Conservation (phyloP, 768 basidiomycete species). For the Leccinum ochraceum region DNA sequence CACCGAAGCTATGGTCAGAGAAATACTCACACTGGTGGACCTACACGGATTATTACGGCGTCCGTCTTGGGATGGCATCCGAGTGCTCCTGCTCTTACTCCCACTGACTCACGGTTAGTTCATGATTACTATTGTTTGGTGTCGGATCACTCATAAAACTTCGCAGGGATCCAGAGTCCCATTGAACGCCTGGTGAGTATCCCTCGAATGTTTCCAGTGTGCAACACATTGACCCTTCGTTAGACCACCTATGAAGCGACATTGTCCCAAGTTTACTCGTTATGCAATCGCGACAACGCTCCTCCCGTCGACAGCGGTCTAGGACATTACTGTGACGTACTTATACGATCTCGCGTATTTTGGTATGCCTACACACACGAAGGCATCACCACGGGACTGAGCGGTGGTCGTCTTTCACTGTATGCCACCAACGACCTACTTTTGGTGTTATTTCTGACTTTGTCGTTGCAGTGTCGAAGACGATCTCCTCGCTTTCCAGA, state of each 20-base stretch:
- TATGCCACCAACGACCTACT: slow-evolving; percentile 38
- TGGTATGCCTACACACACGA: slow-evolving; percentile 91
- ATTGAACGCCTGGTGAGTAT: slow-evolving; percentile 27
- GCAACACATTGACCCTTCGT: slow-evolving; percentile 11
- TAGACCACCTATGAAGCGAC: slow-evolving; percentile 79
- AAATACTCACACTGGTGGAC: slow-evolving; percentile 81
- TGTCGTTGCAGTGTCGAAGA: slow-evolving; percentile 58
- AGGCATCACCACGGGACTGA: slow-evolving; percentile 76
- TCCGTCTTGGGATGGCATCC: slow-evolving; percentile 86
- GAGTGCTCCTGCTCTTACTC: slow-evolving; percentile 73
- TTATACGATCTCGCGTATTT: slow-evolving; percentile 76
- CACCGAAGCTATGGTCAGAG: slow-evolving; percentile 69
- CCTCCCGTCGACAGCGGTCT: slow-evolving; percentile 50
- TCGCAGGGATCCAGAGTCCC: slow-evolving; percentile 28
- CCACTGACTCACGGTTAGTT: slow-evolving; percentile 81
- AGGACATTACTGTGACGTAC: slow-evolving; percentile 56
- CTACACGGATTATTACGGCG: slow-evolving; percentile 73
- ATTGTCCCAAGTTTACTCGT: slow-evolving; percentile 75
- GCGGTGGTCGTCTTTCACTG: slow-evolving; percentile 84
- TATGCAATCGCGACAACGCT: slow-evolving; percentile 58
- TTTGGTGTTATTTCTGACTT: slow-evolving; percentile 6
- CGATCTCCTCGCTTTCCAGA: slow-evolving; percentile 74
- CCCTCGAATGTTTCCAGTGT: not conserved
- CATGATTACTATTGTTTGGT: not conserved
- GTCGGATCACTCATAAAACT: slow-evolving; percentile 9